Evolutionary conservation across 1,284 basidiomycete species (phyloP).

Genomic region (Athelia psychrophila): DNA sequence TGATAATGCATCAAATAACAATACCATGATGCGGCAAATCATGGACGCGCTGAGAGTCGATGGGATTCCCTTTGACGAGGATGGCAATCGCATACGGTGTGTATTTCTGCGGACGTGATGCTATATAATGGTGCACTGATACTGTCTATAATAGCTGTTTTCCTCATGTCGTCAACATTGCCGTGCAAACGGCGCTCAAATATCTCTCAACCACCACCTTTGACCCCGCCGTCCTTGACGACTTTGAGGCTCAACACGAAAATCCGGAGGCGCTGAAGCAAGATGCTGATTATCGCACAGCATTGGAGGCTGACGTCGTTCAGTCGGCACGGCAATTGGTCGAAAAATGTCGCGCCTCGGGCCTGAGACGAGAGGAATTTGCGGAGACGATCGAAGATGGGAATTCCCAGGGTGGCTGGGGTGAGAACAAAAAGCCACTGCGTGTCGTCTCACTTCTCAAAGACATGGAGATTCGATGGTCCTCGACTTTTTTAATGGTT

Average conservation of each 20-base stretch:
- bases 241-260: neutral
- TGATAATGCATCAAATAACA: slow-evolving; percentile 18
- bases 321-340: neutral
- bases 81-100: slow-evolving; percentile 6
- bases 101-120: neutral
- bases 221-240: neutral
- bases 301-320: neutral
- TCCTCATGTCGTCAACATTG: slow-evolving; percentile 30
- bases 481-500: slow-evolving; percentile 2
- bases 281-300: neutral
- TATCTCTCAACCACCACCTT: slow-evolving; percentile 6
- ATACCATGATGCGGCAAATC: slow-evolving; percentile 8
- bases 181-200: slow-evolving; percentile 21
- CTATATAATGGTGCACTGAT: too few species aligned
- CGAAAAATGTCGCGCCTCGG: neutral
- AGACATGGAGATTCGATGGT: neutral
- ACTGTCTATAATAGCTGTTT: slow-evolving; percentile 25
- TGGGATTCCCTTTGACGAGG: slow-evolving; percentile 1
- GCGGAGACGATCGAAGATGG: neutral
- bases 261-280: neutral
- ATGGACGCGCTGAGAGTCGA: neutral
- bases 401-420: neutral
- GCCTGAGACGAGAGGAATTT: neutral
- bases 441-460: neutral
- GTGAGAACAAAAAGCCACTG: neutral